These are phyloP conservation scores for Pleurotus giganteus DNA, from an alignment of 768 basidiomycete species.

Conservation along the genomic window DNA sequence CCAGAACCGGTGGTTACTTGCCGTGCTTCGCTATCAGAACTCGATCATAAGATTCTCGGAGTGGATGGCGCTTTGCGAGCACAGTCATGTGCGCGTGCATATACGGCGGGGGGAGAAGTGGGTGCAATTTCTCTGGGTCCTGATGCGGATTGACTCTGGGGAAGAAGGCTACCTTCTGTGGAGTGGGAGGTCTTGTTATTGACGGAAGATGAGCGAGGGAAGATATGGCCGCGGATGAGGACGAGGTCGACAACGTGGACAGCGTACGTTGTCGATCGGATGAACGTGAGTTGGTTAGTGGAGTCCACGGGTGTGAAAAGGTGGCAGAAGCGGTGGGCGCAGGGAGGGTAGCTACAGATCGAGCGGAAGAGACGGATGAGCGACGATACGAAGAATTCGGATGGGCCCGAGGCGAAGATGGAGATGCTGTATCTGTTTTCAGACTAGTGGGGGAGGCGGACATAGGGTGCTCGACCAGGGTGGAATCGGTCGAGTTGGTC, in stretches of 20 bases:
- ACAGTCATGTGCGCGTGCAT: constrained; percentile 69
- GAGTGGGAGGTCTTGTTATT: constrained; percentile 41
- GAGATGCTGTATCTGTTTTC: constrained; percentile 29
- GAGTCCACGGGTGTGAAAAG: constrained; percentile 19
- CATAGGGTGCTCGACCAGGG: constrained; percentile 19
- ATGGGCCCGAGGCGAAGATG: constrained; percentile 37
- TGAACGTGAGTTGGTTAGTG: constrained; percentile 15
- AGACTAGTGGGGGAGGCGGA: constrained; percentile 35
- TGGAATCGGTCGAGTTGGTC: constrained; percentile 32
- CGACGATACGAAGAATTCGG: constrained; percentile 38
- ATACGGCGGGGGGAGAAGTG: constrained; percentile 71
- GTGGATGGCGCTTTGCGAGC: constrained; percentile 59
- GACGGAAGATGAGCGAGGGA: constrained; percentile 55
- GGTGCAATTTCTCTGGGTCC: constrained; percentile 61
- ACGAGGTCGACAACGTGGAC: constrained; percentile 54
- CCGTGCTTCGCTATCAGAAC: constrained; percentile 55
- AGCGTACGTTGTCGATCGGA: constrained; percentile 51
- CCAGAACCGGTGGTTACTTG: constrained; percentile 18
- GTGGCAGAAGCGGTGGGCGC: constrained; percentile 30
- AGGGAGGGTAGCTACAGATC: constrained; percentile 60
- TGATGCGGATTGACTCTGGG: constrained; percentile 56
- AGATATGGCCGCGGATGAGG: constrained; percentile 55
- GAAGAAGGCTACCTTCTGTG: constrained; percentile 58
- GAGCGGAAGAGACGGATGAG: constrained; percentile 56
- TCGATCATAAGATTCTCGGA: constrained; percentile 70